phyloP scores from a whole-genome alignment of 2,329 filamentous ascomycete genomes.

The Sporothrix sp. region DNA sequence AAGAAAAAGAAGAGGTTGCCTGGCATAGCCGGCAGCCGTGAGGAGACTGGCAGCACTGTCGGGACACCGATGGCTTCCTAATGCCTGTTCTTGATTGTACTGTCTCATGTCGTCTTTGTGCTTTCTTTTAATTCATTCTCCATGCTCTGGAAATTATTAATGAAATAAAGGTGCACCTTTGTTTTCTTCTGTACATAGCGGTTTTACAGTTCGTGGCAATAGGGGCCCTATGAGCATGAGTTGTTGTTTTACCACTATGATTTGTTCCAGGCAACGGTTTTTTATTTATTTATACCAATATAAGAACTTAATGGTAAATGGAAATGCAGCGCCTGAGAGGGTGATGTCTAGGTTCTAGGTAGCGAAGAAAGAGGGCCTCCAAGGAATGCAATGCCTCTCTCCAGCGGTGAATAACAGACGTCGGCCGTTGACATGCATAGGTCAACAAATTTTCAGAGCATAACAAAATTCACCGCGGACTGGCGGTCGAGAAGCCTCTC shows the following conservation, averaged over 20 bases:
- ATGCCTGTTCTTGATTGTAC: neutral
- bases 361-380: neutral
- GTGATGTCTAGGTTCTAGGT: conserved; percentile 7
- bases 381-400: neutral
- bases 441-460: too few species aligned
- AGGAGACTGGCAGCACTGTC: conserved; percentile 49
- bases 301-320: neutral
- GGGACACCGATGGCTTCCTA: conserved; percentile 39
- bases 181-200: neutral
- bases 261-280: neutral
- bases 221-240: neutral
- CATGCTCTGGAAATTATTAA: neutral
- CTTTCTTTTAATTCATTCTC: neutral
- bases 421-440: too few species aligned
- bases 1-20: conserved; percentile 58
- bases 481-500: neutral
- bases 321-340: too few species aligned
- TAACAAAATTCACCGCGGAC: neutral
- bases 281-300: neutral
- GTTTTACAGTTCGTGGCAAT: neutral
- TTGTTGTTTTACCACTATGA: neutral
- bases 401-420: too few species aligned
- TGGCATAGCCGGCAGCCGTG: conserved; percentile 41
- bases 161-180: neutral
- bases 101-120: neutral